Percentiles rank a stretch among this genome's conserved stretches.
These are phyloP conservation scores for cucumber (Cucumis sativus) DNA, from an alignment of 306 rosid species.

Conservation along the genomic window DNA sequence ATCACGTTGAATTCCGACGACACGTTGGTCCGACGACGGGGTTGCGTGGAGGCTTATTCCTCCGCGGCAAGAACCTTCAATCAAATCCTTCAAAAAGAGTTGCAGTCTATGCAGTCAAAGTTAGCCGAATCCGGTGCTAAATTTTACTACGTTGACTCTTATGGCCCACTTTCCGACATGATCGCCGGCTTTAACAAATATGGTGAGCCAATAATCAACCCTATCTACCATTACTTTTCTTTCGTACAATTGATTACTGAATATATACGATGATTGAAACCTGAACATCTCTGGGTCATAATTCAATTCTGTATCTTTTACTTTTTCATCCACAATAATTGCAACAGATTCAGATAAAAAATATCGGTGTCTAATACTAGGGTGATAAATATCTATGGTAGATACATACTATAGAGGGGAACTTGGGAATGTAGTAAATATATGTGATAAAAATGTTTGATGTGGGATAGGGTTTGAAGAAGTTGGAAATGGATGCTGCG, in stretches of 20 bases:
- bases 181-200: conserved; percentile 14
- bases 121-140: conserved; percentile 10
- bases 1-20: conserved; percentile 26
- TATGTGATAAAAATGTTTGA: too few relatives aligned
- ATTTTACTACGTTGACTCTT: conserved; percentile 39
- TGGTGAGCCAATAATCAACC: conserved; percentile 20
- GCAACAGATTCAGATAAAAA: too few relatives aligned
- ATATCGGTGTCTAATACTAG: too few relatives aligned
- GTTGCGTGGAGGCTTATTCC: conserved; percentile 34
- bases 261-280: too few relatives aligned
- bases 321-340: too few relatives aligned
- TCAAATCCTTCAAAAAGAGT: conserved; percentile 35
- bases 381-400: too few relatives aligned
- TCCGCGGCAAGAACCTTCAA: conserved; percentile 39
- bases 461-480: conserved; percentile 33
- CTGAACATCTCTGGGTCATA: too few relatives aligned
- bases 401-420: too few relatives aligned
- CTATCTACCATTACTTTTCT: background rate
- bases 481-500: conserved; percentile 47
- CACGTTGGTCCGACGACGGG: conserved; percentile 14
- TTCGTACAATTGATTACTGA: too few relatives aligned
- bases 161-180: conserved; percentile 36
- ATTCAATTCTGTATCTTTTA: too few relatives aligned
- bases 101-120: conserved; percentile 17
- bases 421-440: too few relatives aligned